Conservation (phyloP, 192 early-diverging fungal species). For the Coemansia sp. region DNA sequence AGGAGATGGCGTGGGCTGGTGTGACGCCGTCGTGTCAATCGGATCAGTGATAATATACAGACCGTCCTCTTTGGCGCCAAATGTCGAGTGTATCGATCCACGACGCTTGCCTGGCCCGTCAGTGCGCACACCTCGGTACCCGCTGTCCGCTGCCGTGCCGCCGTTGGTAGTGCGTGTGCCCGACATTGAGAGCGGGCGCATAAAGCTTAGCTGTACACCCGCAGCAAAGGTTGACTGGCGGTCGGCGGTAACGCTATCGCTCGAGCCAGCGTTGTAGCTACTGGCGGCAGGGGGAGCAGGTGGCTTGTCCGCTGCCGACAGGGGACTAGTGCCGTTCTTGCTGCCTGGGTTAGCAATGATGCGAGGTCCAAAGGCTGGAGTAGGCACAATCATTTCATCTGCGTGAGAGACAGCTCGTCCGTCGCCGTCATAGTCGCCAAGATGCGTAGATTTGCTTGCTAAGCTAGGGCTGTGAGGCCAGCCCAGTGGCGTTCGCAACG, state of each 20-base stretch:
- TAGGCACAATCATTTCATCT: neutral
- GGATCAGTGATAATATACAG: constrained; percentile 12
- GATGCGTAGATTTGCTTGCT: neutral
- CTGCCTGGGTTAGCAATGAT: neutral
- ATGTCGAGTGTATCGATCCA: constrained; percentile 32
- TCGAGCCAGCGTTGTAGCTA: neutral
- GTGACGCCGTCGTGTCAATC: neutral
- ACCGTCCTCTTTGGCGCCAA: constrained; percentile 10
- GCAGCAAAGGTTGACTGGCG: constrained; percentile 33
- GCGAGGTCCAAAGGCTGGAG: neutral
- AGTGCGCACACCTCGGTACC: constrained; percentile 41
- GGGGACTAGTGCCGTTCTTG: neutral
- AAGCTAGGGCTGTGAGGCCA: neutral
- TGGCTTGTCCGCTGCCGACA: neutral
- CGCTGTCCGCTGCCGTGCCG: neutral
- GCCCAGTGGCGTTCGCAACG: neutral
- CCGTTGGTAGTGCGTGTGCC: constrained; percentile 4
- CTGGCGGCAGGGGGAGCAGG: constrained; percentile 2
- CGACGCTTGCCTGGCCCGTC: constrained; percentile 22
- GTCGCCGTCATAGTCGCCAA: neutral
- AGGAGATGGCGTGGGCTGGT: constrained; percentile 14
- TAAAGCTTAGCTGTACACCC: constrained; percentile 27
- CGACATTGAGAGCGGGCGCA: constrained; percentile 3
- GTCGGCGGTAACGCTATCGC: neutral
- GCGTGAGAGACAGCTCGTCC: neutral